A percentile compares a stretch with the other conserved stretches of the same genome.
phyloP scores from a whole-genome alignment of 2,329 filamentous ascomycete species.

The Penicillium rolfsii region DNA sequence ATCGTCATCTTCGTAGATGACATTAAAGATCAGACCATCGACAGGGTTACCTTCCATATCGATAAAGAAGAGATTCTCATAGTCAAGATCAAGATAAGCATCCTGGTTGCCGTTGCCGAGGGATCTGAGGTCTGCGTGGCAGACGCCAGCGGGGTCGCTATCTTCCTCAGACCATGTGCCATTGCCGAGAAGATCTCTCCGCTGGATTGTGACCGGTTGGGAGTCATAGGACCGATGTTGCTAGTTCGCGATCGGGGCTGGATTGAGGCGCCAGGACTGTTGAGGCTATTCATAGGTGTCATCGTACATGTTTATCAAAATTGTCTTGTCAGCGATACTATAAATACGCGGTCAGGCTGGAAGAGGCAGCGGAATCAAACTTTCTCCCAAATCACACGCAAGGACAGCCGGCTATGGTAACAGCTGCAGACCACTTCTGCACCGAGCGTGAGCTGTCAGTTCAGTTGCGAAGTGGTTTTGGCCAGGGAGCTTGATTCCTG shows the following conservation, averaged over 20 bases:
- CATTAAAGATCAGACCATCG: constrained; percentile 9
- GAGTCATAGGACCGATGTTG: background rate
- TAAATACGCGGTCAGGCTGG: constrained; percentile 3
- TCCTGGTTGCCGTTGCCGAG: constrained; percentile 5
- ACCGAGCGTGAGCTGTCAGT: no score
- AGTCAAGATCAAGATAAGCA: constrained; percentile 9
- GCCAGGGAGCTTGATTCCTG: no score
- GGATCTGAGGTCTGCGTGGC: constrained; percentile 8
- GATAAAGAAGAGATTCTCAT: constrained; percentile 12
- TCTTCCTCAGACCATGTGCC: constrained; percentile 3
- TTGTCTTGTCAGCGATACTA: constrained; percentile 10
- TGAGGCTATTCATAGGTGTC: constrained; percentile 5
- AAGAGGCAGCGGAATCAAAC: background rate
- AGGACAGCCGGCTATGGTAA: no score
- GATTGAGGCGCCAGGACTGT: background rate
- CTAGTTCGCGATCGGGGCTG: background rate
- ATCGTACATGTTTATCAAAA: constrained; percentile 12
- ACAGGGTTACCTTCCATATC: constrained; percentile 15
- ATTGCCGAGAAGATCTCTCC: constrained; percentile 1
- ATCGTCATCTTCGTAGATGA: constrained; percentile 12
- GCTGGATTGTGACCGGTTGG: background rate
- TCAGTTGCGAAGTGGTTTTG: no score
- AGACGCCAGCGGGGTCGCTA: constrained; percentile 10
- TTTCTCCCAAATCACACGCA: no score
- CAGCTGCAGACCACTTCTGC: no score